phyloP scores from a whole-genome alignment of 805 yeast species.

The Ogataea polymorpha region DNA sequence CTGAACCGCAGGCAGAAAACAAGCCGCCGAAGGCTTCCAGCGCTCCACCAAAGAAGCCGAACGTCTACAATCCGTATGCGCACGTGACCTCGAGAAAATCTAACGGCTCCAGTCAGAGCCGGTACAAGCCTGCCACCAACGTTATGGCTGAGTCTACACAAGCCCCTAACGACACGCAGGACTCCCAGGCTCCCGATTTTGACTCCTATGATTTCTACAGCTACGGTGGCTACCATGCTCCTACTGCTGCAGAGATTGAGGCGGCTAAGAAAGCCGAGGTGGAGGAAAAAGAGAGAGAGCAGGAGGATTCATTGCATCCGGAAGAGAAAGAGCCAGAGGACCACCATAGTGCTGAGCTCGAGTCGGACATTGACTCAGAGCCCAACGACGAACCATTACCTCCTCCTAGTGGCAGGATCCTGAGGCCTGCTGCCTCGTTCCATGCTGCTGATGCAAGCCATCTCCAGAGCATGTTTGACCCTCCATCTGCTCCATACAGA shows the following conservation, averaged over 20 bases:
- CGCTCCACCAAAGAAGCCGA: constrained; percentile 2
- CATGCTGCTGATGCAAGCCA: constrained; percentile 17
- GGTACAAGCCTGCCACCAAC: constrained; percentile 10
- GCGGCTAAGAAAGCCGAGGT: constrained; percentile 6
- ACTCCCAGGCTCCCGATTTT: constrained; percentile 14
- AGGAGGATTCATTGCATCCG: neutral
- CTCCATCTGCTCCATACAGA: constrained; percentile 21
- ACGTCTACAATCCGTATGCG: constrained; percentile 24
- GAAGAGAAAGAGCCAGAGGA: neutral
- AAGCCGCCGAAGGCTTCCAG: constrained; percentile 1
- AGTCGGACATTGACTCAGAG: constrained; percentile 1
- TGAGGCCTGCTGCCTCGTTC: constrained; percentile 19
- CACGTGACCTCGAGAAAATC: constrained; percentile 11
- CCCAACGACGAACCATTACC: constrained; percentile 16
- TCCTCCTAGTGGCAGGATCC: constrained; percentile 19
- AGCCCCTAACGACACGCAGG: constrained; percentile 4
- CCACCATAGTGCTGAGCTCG: neutral
- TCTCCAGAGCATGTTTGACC: constrained; percentile 28
- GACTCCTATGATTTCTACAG: constrained; percentile 29
- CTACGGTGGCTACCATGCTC: constrained; percentile 32
- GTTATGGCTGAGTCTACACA: constrained; percentile 5
- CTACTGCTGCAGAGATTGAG: constrained; percentile 13
- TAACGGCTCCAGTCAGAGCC: constrained; percentile 7
- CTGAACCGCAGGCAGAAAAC: constrained; percentile 1
- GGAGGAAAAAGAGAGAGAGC: constrained; percentile 3